Percentiles rank a stretch among this genome's conserved stretches.
These are phyloP conservation scores for Allium fistulosum DNA, from an alignment of 106 monocot species.

Conservation along the genomic window DNA sequence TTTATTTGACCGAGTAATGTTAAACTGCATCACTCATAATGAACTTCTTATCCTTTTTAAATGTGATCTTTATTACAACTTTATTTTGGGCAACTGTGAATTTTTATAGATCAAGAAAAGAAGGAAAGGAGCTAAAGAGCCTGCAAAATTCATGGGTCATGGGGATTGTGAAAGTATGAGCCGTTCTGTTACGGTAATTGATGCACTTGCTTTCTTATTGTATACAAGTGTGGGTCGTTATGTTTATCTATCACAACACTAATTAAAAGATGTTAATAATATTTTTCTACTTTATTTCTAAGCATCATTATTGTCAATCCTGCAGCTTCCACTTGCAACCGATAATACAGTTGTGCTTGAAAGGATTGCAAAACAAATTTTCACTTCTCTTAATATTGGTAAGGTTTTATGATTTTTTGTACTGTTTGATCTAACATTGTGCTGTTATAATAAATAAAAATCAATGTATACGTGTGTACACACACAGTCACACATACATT, in stretches of 20 bases:
- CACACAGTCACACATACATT: too few species aligned
- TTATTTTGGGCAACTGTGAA: too few species aligned
- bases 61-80: neutral
- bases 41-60: neutral
- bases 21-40: too few species aligned
- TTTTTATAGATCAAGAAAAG: conserved; percentile 58
- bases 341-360: conserved; percentile 35
- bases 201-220: conserved; percentile 1
- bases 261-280: neutral
- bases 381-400: conserved; percentile 68
- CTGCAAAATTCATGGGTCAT: conserved; percentile 92
- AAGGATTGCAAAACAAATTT: conserved; percentile 66
- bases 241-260: neutral
- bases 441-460: too few species aligned
- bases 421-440: too few species aligned
- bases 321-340: conserved; percentile 64
- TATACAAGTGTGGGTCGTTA: neutral
- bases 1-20: too few species aligned
- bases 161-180: conserved; percentile 92
- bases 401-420: neutral
- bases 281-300: neutral
- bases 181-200: conserved; percentile 63
- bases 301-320: neutral
- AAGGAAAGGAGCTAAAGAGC: conserved; percentile 76
- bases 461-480: too few species aligned